These are phyloP conservation scores for Crithidia acanthocephali DNA, from an alignment of 208 protist genomes.

Conservation along the genomic window DNA sequence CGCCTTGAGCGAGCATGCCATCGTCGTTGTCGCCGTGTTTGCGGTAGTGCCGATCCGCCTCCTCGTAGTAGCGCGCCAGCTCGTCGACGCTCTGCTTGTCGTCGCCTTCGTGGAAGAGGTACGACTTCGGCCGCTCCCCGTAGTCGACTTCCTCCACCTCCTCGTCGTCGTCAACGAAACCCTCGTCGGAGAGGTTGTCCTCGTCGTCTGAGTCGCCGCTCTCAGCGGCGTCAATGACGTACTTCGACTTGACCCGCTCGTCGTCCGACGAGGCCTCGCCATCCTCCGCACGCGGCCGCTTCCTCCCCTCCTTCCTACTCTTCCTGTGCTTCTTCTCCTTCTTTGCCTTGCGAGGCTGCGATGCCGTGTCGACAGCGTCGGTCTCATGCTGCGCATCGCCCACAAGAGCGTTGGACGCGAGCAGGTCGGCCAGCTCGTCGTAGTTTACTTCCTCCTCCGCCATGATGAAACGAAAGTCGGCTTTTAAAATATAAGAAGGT, in stretches of 20 bases:
- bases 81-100: slow-evolving; percentile 76
- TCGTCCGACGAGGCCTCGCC: slow-evolving; percentile 27
- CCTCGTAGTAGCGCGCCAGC: slow-evolving; percentile 79
- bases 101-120: slow-evolving; percentile 75
- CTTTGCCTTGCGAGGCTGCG: slow-evolving; percentile 31
- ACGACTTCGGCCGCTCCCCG: slow-evolving; percentile 25
- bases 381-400: slow-evolving; percentile 11
- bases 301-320: slow-evolving; percentile 24
- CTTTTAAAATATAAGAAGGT: no score
- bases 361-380: neutral
- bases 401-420: slow-evolving; percentile 25
- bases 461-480: slow-evolving; percentile 41
- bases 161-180: slow-evolving; percentile 54
- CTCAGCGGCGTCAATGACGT: slow-evolving; percentile 44
- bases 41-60: slow-evolving; percentile 41
- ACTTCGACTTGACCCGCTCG: slow-evolving; percentile 28
- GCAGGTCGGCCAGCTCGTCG: slow-evolving; percentile 71
- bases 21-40: slow-evolving; percentile 23
- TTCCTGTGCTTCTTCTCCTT: slow-evolving; percentile 41
- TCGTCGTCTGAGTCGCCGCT: slow-evolving; percentile 37
- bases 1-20: slow-evolving; percentile 30
- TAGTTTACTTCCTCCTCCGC: slow-evolving; percentile 68
- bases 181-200: slow-evolving; percentile 35
- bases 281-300: slow-evolving; percentile 30
- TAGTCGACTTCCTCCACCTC: slow-evolving; percentile 34